Percentiles rank a stretch among this genome's conserved stretches.
These are phyloP conservation scores for Gossypium mustelinum DNA, from an alignment of 345 rosid species.

Conservation along the genomic window DNA sequence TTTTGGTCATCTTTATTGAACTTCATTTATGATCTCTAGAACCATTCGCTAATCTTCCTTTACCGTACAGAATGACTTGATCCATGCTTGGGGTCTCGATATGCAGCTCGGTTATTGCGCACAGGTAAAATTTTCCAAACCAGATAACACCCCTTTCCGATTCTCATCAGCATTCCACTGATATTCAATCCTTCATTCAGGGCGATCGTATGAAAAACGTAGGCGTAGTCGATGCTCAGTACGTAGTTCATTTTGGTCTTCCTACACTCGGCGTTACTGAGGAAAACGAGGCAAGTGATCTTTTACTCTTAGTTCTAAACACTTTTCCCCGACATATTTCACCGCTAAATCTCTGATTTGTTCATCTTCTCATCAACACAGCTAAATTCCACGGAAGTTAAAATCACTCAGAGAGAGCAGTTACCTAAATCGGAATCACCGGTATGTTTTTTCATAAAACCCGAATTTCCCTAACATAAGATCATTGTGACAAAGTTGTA, in stretches of 20 bases:
- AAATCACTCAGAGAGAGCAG: constrained; percentile 16
- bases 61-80: constrained; percentile 68
- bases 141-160: neutral
- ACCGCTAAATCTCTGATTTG: neutral
- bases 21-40: neutral
- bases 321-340: neutral
- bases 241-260: constrained; percentile 73
- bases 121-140: constrained; percentile 43
- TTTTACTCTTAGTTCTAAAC: neutral
- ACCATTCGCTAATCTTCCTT: neutral
- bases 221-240: constrained; percentile 89
- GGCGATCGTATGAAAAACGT: constrained; percentile 85
- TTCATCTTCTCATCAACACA: constrained; percentile 11
- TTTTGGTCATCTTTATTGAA: constrained; percentile 36
- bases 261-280: constrained; percentile 64
- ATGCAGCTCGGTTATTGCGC: constrained; percentile 86
- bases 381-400: constrained; percentile 16
- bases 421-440: constrained; percentile 10
- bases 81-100: constrained; percentile 96
- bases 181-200: constrained; percentile 30
- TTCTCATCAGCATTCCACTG: constrained; percentile 4
- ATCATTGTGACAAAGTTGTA: neutral
- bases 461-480: constrained; percentile 16
- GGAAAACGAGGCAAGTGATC: constrained; percentile 39
- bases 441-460: constrained; percentile 17